Conservation (phyloP, 306 rosid species). For the Delonix regia region DNA sequence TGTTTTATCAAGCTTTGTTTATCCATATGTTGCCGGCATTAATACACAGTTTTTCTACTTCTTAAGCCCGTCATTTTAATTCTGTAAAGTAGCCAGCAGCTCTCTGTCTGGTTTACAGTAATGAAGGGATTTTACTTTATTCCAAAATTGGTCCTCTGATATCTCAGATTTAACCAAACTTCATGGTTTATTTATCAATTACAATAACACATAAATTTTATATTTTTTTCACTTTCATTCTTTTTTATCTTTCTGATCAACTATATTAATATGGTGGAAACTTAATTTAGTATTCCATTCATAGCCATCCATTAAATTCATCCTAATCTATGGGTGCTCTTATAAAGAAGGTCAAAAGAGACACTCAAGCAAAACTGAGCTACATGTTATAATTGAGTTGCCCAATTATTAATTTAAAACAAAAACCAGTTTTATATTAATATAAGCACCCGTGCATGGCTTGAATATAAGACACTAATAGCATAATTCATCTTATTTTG, state of each 20-base stretch:
- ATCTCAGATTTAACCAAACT: slow-evolving; percentile 8
- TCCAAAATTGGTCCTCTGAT: slow-evolving; percentile 28
- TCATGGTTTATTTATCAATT: slow-evolving; percentile 2
- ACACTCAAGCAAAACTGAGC: background rate
- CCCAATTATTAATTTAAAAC: background rate
- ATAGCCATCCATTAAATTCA: background rate
- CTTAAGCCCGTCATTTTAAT: background rate
- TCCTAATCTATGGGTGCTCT: background rate
- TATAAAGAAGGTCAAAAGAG: background rate
- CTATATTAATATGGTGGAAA: background rate
- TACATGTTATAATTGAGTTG: background rate
- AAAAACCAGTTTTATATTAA: background rate
- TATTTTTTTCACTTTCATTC: background rate
- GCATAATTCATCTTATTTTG: slow-evolving; percentile 32
- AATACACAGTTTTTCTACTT: background rate
- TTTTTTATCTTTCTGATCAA: background rate
- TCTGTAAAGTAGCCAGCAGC: slow-evolving; percentile 37
- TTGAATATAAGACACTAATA: background rate
- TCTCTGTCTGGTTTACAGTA: slow-evolving; percentile 37
- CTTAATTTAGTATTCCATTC: background rate
- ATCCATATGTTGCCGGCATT: too few relatives aligned
- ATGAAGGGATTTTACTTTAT: slow-evolving; percentile 41
- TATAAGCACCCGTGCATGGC: background rate
- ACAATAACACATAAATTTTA: background rate
- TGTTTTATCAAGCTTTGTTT: too few relatives aligned